phyloP scores from a whole-genome alignment of 2,329 filamentous ascomycete species.

The Periconia macrospinosa region DNA sequence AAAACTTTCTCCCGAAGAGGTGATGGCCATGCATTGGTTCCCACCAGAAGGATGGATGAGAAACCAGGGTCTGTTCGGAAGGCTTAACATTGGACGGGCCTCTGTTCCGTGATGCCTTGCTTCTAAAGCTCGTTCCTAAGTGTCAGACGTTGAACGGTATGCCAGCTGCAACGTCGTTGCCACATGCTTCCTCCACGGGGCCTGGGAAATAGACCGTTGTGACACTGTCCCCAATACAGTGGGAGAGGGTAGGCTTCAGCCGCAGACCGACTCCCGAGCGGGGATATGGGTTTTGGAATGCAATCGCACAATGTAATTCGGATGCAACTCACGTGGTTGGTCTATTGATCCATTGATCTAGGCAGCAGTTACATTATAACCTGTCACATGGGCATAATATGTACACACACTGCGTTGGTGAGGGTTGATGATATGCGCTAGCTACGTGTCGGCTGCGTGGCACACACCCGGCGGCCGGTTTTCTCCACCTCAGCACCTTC shows the following conservation, averaged over 20 bases:
- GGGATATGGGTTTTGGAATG: neutral
- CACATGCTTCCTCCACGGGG: neutral
- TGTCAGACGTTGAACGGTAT: neutral
- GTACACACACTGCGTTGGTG: neutral
- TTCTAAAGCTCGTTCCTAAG: neutral
- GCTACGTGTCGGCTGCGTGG: slow-evolving; percentile 5
- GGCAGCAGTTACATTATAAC: neutral
- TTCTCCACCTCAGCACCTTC: neutral
- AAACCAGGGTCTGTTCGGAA: neutral
- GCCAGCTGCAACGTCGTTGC: neutral
- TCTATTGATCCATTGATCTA: slow-evolving; percentile 3
- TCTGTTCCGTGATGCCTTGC: neutral
- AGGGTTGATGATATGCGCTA: neutral
- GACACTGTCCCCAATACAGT: neutral
- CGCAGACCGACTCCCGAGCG: neutral
- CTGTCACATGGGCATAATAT: neutral
- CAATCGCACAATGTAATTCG: neutral
- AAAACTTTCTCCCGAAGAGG: neutral
- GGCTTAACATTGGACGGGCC: neutral
- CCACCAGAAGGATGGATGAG: neutral
- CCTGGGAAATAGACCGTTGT: neutral
- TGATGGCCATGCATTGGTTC: neutral
- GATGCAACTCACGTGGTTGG: neutral
- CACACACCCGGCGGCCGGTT: neutral
- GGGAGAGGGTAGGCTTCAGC: neutral